Conservation (phyloP, 306 rosid genomes). For the Ammopiptanthus mongolicus region DNA sequence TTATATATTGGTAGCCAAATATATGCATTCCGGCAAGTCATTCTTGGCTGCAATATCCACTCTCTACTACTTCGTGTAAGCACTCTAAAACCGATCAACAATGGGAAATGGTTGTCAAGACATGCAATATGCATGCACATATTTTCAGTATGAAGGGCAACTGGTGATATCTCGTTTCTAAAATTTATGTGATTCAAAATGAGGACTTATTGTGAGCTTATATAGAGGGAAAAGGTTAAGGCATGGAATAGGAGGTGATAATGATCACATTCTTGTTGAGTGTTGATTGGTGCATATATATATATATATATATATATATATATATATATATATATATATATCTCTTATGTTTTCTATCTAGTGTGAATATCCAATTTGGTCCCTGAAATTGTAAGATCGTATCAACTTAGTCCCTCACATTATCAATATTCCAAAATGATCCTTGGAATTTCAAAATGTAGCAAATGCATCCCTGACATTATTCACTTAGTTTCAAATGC, state of each 20-base stretch:
- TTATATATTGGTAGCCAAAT: background rate
- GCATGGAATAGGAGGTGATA: background rate
- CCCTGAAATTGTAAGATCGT: no score
- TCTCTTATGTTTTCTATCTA: background rate
- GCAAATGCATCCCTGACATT: no score
- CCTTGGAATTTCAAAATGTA: no score
- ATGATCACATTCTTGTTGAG: background rate
- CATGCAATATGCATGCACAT: background rate
- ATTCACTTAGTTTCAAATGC: no score
- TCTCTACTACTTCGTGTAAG: slow-evolving; percentile 21
- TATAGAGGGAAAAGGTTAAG: slow-evolving; percentile 13
- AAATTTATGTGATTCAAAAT: background rate
- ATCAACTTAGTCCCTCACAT: no score
- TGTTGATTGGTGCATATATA: background rate
- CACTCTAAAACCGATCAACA: slow-evolving; percentile 15
- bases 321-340: background rate
- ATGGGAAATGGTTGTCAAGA: background rate
- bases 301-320: background rate
- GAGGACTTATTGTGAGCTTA: slow-evolving; percentile 7
- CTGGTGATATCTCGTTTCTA: background rate
- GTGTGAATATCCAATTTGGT: no score
- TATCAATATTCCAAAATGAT: no score
- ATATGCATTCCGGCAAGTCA: slow-evolving; percentile 38
- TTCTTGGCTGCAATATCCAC: slow-evolving; percentile 46
- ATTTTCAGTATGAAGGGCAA: background rate